A percentile compares a stretch with the other conserved stretches of the same genome.
These are phyloP conservation scores for Cystodermella granulosa DNA, from an alignment of 1,284 basidiomycete genomes.

Conservation along the genomic window DNA sequence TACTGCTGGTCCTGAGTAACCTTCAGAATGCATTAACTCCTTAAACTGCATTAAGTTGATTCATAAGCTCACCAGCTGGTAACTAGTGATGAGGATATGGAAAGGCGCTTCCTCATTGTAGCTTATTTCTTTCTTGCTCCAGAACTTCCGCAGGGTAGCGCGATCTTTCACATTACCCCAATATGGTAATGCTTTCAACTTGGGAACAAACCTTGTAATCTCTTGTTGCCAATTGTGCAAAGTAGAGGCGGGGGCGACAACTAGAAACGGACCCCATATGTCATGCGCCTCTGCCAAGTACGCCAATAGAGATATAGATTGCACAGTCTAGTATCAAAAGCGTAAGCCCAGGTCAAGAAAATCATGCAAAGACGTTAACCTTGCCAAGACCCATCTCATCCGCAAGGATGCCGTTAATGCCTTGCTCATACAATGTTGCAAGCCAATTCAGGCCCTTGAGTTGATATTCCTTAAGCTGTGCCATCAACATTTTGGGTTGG, in stretches of 20 bases:
- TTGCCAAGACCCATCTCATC: slow-evolving; percentile 99
- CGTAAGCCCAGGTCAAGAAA: slow-evolving; percentile 1
- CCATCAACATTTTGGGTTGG: slow-evolving; percentile 96
- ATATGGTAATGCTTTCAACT: slow-evolving; percentile 92
- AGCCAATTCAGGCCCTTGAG: slow-evolving; percentile 98
- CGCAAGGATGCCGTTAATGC: slow-evolving; percentile 96
- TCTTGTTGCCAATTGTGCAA: slow-evolving; percentile 99
- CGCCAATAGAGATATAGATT: slow-evolving; percentile 95
- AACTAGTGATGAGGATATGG: slow-evolving; percentile 95
- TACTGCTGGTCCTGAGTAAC: slow-evolving; percentile 97
- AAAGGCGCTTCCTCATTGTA: slow-evolving; percentile 95
- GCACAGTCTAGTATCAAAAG: slow-evolving; percentile 71
- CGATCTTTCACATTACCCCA: slow-evolving; percentile 99
- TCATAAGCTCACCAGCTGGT: slow-evolving; percentile 72
- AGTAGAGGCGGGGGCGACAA: slow-evolving; percentile 96
- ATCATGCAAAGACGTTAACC: slow-evolving; percentile 39
- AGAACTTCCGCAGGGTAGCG: slow-evolving; percentile 90
- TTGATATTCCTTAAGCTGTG: slow-evolving; percentile 97
- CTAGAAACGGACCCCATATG: slow-evolving; percentile 99
- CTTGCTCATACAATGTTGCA: slow-evolving; percentile 96
- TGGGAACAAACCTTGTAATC: slow-evolving; percentile 90
- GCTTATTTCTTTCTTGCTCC: slow-evolving; percentile 96
- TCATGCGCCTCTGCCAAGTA: slow-evolving; percentile 97
- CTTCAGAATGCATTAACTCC: too few relatives aligned
- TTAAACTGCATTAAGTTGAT: too few relatives aligned